These are phyloP conservation scores for Blepharisma undulans DNA, from an alignment of 169 alveolate species.

Conservation along the genomic window DNA sequence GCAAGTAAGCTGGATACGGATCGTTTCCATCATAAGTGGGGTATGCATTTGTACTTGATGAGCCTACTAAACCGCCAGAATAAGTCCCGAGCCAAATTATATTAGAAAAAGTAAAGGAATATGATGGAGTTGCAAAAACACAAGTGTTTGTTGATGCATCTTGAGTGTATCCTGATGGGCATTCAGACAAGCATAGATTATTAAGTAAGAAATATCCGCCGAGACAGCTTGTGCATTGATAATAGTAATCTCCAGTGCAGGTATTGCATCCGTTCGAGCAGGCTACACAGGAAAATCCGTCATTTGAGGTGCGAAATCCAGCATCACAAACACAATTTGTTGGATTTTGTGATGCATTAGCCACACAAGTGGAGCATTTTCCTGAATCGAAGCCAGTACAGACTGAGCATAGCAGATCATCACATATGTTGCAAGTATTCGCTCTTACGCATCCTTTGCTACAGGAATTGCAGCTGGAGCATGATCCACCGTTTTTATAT, in stretches of 20 bases:
- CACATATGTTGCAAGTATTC: not conserved
- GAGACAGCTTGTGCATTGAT: not conserved
- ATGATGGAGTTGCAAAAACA: not conserved
- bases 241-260: not conserved
- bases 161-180: conserved; percentile 16
- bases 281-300: not conserved
- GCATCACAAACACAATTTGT: not conserved
- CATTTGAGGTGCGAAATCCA: not conserved
- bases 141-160: not conserved
- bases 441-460: not conserved
- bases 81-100: not conserved
- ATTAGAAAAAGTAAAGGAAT: not conserved
- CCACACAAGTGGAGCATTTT: not conserved
- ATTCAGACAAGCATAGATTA: not conserved
- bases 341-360: not conserved
- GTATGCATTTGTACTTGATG: not conserved
- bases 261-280: not conserved
- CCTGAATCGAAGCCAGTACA: not conserved
- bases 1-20: not conserved
- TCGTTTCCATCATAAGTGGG: not conserved
- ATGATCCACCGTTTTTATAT: not conserved
- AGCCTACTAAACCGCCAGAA: not conserved
- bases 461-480: not conserved
- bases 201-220: not conserved
- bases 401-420: not conserved